A percentile compares a stretch with the other conserved stretches of the same genome.
phyloP scores from a whole-genome alignment of 2,329 filamentous ascomycete genomes.

The Ophiocordyceps camponoti-rufipedis region DNA sequence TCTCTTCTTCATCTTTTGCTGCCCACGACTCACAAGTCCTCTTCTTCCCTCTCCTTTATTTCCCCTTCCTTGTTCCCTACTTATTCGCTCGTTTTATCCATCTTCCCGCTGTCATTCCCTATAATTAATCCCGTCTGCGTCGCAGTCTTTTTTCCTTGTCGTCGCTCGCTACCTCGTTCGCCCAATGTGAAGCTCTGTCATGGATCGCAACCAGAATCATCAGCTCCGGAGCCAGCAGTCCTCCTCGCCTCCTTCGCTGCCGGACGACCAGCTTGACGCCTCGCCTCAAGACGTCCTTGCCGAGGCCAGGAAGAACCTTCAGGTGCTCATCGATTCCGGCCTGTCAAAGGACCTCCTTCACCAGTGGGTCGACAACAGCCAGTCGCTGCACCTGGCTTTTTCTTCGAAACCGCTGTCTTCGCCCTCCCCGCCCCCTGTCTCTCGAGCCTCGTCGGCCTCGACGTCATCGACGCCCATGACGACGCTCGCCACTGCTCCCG shows the following conservation, averaged over 20 bases:
- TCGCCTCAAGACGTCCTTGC: constrained; percentile 24
- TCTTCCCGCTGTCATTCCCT: too few species aligned
- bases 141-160: constrained; percentile 1
- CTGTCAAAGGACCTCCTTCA: constrained; percentile 23
- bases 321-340: constrained; percentile 25
- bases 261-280: constrained; percentile 13
- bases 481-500: constrained; percentile 8
- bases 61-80: constrained; percentile 2
- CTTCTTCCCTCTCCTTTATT: constrained; percentile 3
- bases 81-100: neutral
- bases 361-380: constrained; percentile 20
- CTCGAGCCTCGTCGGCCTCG: neutral
- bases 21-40: constrained; percentile 4
- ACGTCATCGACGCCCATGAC: constrained; percentile 3
- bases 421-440: constrained; percentile 4
- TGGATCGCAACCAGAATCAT: constrained; percentile 14
- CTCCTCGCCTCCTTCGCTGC: constrained; percentile 4
- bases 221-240: constrained; percentile 9
- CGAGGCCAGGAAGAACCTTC: constrained; percentile 25
- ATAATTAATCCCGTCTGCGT: neutral
- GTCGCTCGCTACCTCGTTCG: constrained; percentile 4
- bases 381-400: constrained; percentile 14
- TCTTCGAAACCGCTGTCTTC: constrained; percentile 4
- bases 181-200: constrained; percentile 11
- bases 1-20: constrained; percentile 1